Evolutionary conservation across 768 basidiomycete genomes (phyloP).

Genomic region (Psilocybe cyanescens): DNA sequence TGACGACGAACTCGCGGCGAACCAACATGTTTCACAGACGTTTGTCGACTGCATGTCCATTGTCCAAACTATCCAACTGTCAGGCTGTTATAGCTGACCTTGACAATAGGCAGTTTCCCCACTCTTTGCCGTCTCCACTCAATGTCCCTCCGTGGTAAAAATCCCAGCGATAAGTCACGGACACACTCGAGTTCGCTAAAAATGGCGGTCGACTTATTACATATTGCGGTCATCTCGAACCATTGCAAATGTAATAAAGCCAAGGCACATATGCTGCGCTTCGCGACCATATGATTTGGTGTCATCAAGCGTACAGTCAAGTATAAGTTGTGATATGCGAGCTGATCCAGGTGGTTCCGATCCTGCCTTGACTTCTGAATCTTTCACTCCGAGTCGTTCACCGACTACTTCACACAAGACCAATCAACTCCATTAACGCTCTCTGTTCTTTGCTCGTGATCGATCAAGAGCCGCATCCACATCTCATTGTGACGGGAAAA

Average conservation of each 20-base stretch:
- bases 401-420: neutral
- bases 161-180: neutral
- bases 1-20: neutral
- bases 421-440: neutral
- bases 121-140: slow-evolving; percentile 5
- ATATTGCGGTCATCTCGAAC: neutral
- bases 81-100: neutral
- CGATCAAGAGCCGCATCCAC: neutral
- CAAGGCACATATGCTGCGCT: neutral
- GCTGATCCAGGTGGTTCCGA: neutral
- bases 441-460: neutral
- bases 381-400: slow-evolving; percentile 3
- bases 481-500: neutral
- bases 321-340: neutral
- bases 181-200: slow-evolving; percentile 1
- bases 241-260: slow-evolving; percentile 1
- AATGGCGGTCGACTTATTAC: neutral
- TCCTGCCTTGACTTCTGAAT: neutral
- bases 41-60: slow-evolving; percentile 1
- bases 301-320: neutral
- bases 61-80: slow-evolving; percentile 6
- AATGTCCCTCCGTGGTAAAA: neutral
- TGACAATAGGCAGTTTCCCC: slow-evolving; percentile 2
- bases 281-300: slow-evolving; percentile 3
- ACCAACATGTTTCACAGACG: neutral